Evolutionary conservation across 1,139 yeast species (phyloP), one percentile per base, ranked within the genome.

Genomic region (Trichomonascaceae sp.): DNA sequence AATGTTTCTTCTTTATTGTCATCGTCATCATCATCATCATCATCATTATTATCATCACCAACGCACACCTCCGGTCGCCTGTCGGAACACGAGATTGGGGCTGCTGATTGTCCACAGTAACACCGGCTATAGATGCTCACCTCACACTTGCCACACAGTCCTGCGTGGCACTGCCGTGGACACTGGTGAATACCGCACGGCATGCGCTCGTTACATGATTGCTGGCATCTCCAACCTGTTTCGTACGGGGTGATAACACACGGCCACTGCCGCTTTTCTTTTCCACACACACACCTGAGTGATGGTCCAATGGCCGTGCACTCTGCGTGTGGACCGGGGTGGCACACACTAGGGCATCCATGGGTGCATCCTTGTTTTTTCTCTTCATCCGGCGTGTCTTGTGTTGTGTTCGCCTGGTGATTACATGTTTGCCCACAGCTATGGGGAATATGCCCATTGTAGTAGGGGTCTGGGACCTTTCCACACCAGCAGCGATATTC

Each of bases 401-500:
- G n/a, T n/a, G n/a, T n/a, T n/a, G n/a, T n/a, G 26, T 59, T 59
- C 37, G 76, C 60, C 34, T 64, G 60, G 15, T 60, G 60, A 35
- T 69, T 68, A 59, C 96, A 85, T 1, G 84, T 66, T 54, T 79
- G 85, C 4, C 95, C 95, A 64, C 97, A 87, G 37, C 92, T 76
- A 46, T 85, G 92, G 0, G 96, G 95, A 39, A 71, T 60, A 36
- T 76, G 57, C 11, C 67, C 61, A 45, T 77, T 75, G 3, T 65
- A 59, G 13, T 57, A 62, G 0, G 96, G 96, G 43, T 80, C 71
- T 14, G 70, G 60, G 2, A 69, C 70, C 47, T 80, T 77, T 2
- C 89, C 87, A 62, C 96, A 85, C 97, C 97, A 85, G 52, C 97
- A 85, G 1, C 79, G 71, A 52, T 79, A 78, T 32, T 64, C 63